Base-by-base conservation (phyloP, 2,329 filamentous ascomycete genomes). In the Teratosphaeria pseudoeucalypti region DNA sequence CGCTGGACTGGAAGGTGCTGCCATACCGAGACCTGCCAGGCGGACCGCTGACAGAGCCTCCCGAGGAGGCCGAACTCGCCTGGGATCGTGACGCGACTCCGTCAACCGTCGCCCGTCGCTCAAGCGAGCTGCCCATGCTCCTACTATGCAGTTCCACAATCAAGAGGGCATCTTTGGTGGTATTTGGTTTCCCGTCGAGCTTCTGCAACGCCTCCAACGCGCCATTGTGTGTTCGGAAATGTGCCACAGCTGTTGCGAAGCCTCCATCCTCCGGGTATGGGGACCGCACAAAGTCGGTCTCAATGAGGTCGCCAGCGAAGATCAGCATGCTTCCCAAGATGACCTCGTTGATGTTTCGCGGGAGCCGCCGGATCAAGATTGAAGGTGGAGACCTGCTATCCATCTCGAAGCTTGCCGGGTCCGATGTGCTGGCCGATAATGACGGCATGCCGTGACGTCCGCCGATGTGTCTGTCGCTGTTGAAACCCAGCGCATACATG, bases 281-380 rank as follows among this genome's bases (percentile, higher is more conserved):
- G 56, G 77, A 76, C 5, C 76, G 73, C 16, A 85, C 74, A 62
- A 86, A 79, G 57, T 84, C 81, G 58, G 79, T 80, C 63, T 84
- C 81, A 55, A 84, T 73, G 55, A 86, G 76, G 63, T 86, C 83
- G 65, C 84, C 82, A 23, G 84, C 82, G 65, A 87, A 86, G n/a
- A 85, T 76, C 6, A 87, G 75, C 76, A 87, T 84, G 69, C 81
- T 84, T 64, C 81, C 79, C 59, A 87, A 76, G 19, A 81, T 77
- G 63, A 85, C 83, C 56, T 77, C 73, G 66, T 79, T 82, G 52
- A 80, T 85, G 68, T 79, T 84, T 61, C 76, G 78, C 3, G 84
- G 82, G 14, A 87, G 75, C 65, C 80, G 82, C 67, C 82, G 82
- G 74, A 87, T 77, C 58, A 83, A 71, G 61, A 87, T 76, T n/a